phyloP scores from a whole-genome alignment of 129 eudicot species.

The Lactuca sativa region DNA sequence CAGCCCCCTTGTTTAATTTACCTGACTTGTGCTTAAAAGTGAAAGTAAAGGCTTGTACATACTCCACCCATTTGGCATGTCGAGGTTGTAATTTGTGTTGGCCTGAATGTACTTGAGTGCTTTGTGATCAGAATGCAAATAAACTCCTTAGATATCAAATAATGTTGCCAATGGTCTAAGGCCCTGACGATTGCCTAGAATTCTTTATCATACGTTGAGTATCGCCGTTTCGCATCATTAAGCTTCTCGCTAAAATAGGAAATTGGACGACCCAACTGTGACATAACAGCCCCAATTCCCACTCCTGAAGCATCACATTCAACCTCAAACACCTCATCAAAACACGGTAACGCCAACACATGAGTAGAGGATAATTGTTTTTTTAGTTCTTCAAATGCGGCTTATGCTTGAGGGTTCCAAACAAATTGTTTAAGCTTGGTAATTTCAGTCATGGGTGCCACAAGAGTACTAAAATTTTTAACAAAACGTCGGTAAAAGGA shows the following conservation, averaged over 20 bases:
- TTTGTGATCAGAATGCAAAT: too few species aligned
- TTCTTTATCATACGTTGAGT: too few species aligned
- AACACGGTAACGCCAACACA: neutral
- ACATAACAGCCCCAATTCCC: neutral
- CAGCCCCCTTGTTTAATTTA: conserved; percentile 19
- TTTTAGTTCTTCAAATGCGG: neutral
- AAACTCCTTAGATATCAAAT: too few species aligned
- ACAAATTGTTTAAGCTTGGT: too few species aligned
- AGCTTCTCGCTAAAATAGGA: neutral
- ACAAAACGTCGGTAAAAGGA: too few species aligned
- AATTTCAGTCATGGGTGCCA: too few species aligned
- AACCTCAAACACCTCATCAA: neutral
- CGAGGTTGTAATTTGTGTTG: too few species aligned
- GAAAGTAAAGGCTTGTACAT: conserved; percentile 14
- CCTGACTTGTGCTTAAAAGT: conserved; percentile 12
- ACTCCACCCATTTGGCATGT: conserved; percentile 29
- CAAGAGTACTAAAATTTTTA: too few species aligned
- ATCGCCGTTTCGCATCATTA: neutral
- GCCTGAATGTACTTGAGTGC: too few species aligned
- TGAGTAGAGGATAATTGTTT: neutral
- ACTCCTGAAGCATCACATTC: neutral
- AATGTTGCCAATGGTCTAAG: too few species aligned
- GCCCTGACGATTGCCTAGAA: too few species aligned
- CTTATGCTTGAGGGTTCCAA: neutral
- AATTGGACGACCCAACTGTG: neutral